These are phyloP conservation scores for Acacia crassicarpa DNA, from an alignment of 306 rosid genomes.

Conservation along the genomic window DNA sequence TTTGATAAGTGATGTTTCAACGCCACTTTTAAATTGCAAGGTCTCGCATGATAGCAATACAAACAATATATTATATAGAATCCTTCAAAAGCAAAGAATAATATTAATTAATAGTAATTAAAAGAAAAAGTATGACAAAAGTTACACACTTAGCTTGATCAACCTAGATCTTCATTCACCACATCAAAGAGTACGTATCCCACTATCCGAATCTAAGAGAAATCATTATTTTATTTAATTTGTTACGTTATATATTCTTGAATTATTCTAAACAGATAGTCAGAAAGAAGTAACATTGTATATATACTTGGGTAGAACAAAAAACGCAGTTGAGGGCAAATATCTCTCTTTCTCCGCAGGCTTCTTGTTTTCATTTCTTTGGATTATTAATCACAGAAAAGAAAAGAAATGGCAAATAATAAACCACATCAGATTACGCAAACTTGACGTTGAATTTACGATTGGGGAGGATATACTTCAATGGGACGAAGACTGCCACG, in stretches of 20 bases:
- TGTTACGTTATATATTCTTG: background rate
- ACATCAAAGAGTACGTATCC: background rate
- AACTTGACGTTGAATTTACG: conserved; percentile 49
- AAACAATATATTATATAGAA: background rate
- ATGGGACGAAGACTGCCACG: conserved; percentile 41
- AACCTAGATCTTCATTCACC: background rate
- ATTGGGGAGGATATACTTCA: conserved; percentile 33
- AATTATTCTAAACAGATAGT: background rate
- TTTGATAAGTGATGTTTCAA: background rate
- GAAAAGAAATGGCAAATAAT: background rate
- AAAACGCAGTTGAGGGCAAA: too few species aligned
- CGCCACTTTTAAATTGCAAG: background rate
- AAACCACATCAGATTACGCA: background rate
- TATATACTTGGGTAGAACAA: too few species aligned
- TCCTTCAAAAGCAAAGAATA: background rate
- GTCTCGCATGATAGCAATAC: background rate
- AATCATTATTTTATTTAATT: background rate
- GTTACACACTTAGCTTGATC: background rate
- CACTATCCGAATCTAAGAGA: background rate
- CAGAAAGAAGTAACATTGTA: background rate
- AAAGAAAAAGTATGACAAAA: background rate
- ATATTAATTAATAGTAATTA: background rate
- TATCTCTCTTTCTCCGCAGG: background rate
- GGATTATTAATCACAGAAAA: background rate
- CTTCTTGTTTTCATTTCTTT: background rate